Conservation (phyloP, 192 early-diverging fungal genomes). For the Coemansia sp. region DNA sequence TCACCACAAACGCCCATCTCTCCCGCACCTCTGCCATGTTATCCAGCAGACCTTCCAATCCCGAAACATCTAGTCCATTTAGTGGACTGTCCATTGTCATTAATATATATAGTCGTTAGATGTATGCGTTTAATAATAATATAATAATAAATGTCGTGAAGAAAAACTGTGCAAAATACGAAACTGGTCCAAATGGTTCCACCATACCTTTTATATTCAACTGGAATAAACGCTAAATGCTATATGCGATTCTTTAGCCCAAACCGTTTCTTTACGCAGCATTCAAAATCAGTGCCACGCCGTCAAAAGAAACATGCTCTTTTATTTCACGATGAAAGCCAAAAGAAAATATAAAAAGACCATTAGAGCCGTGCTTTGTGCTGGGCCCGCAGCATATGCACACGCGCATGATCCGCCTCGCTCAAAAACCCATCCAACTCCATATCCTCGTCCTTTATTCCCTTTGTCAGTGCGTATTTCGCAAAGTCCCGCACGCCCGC, state of each 20-base stretch:
- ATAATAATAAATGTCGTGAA: too few species aligned
- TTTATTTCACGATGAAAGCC: background rate
- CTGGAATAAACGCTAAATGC: too few species aligned
- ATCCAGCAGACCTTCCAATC: background rate
- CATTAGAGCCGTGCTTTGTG: slow-evolving; percentile 1
- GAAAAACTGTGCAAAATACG: too few species aligned
- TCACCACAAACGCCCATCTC: slow-evolving; percentile 34
- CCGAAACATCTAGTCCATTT: too few species aligned
- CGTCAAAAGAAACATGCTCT: background rate
- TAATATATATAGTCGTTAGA: too few species aligned
- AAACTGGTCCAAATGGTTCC: too few species aligned
- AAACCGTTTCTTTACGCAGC: too few species aligned
- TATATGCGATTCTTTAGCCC: too few species aligned
- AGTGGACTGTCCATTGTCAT: too few species aligned
- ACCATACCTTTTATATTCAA: too few species aligned
- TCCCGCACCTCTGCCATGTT: background rate
- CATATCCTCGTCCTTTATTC: slow-evolving; percentile 56
- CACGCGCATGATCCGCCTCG: slow-evolving; percentile 39
- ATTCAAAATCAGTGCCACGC: too few species aligned
- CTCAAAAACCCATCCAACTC: slow-evolving; percentile 64
- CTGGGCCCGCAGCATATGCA: slow-evolving; percentile 42
- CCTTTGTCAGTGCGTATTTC: slow-evolving; percentile 62
- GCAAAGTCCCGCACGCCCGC: slow-evolving; percentile 71
- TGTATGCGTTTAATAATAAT: too few species aligned
- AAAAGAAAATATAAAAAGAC: background rate